These are phyloP conservation scores for Xylariaceae sp. DNA, from an alignment of 2,329 filamentous ascomycete species.

Conservation along the genomic window DNA sequence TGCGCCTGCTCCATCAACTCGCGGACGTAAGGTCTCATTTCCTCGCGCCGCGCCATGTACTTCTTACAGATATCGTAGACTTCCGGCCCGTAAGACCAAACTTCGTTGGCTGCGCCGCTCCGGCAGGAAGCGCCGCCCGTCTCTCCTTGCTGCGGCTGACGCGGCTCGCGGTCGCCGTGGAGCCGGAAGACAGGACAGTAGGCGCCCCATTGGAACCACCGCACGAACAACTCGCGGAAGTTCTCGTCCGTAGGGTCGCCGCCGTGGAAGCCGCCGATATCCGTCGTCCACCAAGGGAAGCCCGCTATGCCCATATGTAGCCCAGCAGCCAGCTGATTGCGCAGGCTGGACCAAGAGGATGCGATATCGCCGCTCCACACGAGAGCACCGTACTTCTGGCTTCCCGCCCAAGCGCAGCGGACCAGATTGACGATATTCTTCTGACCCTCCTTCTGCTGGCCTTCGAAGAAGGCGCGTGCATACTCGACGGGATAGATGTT, in stretches of 20 bases:
- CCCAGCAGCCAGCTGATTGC: slow-evolving; percentile 63
- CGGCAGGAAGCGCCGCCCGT: slow-evolving; percentile 45
- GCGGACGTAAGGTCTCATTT: too few relatives aligned
- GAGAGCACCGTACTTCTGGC: slow-evolving; percentile 65
- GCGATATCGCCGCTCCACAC: slow-evolving; percentile 72
- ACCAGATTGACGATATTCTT: slow-evolving; percentile 56
- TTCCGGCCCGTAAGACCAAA: too few relatives aligned
- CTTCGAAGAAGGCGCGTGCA: too few relatives aligned
- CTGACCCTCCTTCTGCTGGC: too few relatives aligned
- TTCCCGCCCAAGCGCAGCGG: slow-evolving; percentile 54
- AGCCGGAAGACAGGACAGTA: slow-evolving; percentile 70
- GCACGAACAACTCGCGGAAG: slow-evolving; percentile 65
- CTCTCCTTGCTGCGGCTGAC: slow-evolving; percentile 39
- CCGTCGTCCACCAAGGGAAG: slow-evolving; percentile 70
- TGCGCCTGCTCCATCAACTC: too few relatives aligned
- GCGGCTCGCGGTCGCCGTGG: slow-evolving; percentile 67
- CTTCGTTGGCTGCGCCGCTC: too few relatives aligned
- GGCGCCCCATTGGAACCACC: slow-evolving; percentile 72
- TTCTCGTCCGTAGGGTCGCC: slow-evolving; percentile 49
- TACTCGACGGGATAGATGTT: too few relatives aligned
- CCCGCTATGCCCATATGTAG: slow-evolving; percentile 68
- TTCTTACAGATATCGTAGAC: too few relatives aligned
- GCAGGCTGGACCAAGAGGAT: slow-evolving; percentile 61
- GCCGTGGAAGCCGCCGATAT: slow-evolving; percentile 71
- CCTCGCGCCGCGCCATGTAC: too few relatives aligned